Conservation (phyloP, 305 asterid species). For the Fraxinus platypoda region DNA sequence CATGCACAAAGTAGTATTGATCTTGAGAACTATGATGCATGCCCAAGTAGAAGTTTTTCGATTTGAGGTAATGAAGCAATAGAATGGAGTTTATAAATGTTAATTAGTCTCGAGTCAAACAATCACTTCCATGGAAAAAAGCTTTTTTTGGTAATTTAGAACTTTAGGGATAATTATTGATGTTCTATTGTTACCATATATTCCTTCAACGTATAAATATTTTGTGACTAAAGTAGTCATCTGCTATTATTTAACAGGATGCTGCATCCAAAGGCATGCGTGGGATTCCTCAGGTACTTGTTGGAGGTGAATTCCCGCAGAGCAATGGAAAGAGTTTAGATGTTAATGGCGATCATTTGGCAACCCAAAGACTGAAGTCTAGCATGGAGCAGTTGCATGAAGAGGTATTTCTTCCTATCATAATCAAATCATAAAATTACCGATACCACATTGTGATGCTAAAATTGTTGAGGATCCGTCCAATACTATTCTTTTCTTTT, state of each 20-base stretch:
- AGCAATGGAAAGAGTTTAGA: constrained; percentile 39
- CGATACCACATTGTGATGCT: neutral
- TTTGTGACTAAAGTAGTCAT: neutral
- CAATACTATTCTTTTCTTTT: neutral
- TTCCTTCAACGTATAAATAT: constrained; percentile 19
- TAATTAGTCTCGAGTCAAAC: neutral
- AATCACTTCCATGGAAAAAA: neutral
- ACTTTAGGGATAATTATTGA: neutral
- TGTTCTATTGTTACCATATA: neutral
- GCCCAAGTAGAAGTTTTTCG: neutral
- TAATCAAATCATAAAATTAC: constrained; percentile 2
- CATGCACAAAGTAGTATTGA: neutral
- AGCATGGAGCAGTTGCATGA: constrained; percentile 82
- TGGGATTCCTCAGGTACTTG: neutral
- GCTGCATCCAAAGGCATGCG: neutral
- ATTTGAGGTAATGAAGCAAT: neutral
- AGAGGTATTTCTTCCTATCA: constrained; percentile 54
- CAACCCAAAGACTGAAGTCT: constrained; percentile 61
- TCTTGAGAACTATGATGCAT: neutral
- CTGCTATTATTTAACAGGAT: neutral
- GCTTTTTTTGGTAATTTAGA: neutral
- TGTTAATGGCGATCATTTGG: constrained; percentile 32
- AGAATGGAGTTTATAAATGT: neutral
- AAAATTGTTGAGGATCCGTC: neutral
- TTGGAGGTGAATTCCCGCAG: constrained; percentile 12